These are phyloP conservation scores for Cantharellus anzutake DNA, from an alignment of 768 basidiomycete species.

Conservation along the genomic window DNA sequence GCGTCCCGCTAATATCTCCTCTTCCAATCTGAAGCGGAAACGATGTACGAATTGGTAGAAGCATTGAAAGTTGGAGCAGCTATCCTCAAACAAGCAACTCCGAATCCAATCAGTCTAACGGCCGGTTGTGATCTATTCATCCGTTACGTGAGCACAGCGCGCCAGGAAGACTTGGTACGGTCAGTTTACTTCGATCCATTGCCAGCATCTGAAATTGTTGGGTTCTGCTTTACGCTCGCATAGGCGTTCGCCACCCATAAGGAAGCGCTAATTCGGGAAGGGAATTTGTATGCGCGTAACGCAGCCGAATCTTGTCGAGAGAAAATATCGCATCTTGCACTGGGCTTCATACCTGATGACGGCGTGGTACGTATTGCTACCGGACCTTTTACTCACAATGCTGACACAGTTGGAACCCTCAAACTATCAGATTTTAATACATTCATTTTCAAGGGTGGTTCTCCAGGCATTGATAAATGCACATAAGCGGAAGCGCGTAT, in stretches of 20 bases:
- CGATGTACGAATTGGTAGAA: slow-evolving; percentile 82
- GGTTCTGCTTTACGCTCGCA: neutral
- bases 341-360: slow-evolving; percentile 89
- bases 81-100: slow-evolving; percentile 36
- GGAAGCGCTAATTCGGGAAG: slow-evolving; percentile 63
- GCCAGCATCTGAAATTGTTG: neutral
- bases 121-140: slow-evolving; percentile 87
- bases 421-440: slow-evolving; percentile 65
- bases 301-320: slow-evolving; percentile 72
- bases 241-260: slow-evolving; percentile 77
- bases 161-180: slow-evolving; percentile 50
- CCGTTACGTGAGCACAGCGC: slow-evolving; percentile 69
- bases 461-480: slow-evolving; percentile 82
- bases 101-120: slow-evolving; percentile 66
- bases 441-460: slow-evolving; percentile 92
- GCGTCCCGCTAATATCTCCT: neutral
- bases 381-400: too few species aligned
- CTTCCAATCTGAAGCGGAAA: slow-evolving; percentile 37
- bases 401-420: too few species aligned
- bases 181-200: neutral
- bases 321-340: slow-evolving; percentile 76
- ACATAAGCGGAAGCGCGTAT: slow-evolving; percentile 78
- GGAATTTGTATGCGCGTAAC: slow-evolving; percentile 43
- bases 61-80: slow-evolving; percentile 62
- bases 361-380: slow-evolving; percentile 40